A percentile compares a stretch with the other conserved stretches of the same genome.
phyloP scores from a whole-genome alignment of 345 rosid species.

The Eucalyptus erythrocorys region DNA sequence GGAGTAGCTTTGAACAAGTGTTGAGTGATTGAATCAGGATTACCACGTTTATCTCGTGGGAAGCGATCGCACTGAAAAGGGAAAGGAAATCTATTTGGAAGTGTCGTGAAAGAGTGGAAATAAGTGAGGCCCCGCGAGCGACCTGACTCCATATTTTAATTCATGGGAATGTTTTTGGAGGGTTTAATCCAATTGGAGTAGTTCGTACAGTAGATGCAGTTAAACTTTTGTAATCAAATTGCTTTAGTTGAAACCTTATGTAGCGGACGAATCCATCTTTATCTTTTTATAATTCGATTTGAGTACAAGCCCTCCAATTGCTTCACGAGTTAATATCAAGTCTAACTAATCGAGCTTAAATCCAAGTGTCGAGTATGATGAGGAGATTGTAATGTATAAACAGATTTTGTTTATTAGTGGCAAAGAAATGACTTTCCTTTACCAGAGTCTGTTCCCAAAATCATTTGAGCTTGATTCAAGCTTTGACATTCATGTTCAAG shows the following conservation, averaged over 20 bases:
- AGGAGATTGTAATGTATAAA: too few species aligned
- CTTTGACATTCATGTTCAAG: not conserved
- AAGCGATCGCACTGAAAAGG: not conserved
- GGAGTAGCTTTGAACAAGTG: not conserved
- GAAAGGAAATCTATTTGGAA: not conserved
- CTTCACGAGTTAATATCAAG: not conserved
- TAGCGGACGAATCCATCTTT: not conserved
- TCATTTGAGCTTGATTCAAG: not conserved
- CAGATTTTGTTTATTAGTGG: not conserved
- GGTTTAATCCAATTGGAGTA: not conserved
- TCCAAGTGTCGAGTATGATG: too few species aligned
- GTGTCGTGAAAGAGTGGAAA: not conserved
- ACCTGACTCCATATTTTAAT: not conserved
- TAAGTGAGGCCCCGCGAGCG: not conserved
- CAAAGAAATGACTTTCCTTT: not conserved
- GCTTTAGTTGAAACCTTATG: not conserved
- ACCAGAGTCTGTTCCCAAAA: not conserved
- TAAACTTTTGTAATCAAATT: not conserved
- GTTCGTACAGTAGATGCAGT: not conserved
- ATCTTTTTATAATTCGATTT: not conserved
- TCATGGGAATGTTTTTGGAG: not conserved
- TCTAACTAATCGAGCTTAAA: not conserved
- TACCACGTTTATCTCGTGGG: not conserved
- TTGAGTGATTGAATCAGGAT: not conserved
- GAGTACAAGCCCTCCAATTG: not conserved